Base-by-base conservation (phyloP, 345 rosid species). In the Ailanthus altissimus region DNA sequence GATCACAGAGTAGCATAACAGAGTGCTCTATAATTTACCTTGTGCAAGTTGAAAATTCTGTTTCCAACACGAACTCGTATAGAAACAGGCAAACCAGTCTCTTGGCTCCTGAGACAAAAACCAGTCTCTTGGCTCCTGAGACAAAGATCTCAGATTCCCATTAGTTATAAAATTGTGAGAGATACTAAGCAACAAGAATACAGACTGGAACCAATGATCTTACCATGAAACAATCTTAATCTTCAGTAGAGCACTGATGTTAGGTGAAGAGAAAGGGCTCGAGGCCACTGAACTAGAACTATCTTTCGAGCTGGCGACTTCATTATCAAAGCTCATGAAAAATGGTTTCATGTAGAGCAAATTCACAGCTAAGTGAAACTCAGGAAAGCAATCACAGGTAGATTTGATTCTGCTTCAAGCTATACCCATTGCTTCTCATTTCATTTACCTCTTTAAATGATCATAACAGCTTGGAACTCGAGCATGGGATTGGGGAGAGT, bases 61-160 rank as follows among this genome's bases (percentile, higher is more conserved):
- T 84, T 75, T 8, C 84, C 84, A 20, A 87, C 78, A 45, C 84
- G 88, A 74, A 91, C 89, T 1, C 80, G 81, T 43, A 84, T 58
- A 1, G 92, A 81, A 70, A 85, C 85, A 62, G 93, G 92, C 75
- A 88, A 82, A 46, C 94, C 88, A 0, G 94, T 90, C 82, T 90
- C 91, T 67, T 87, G 89, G n/a, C n/a, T n/a, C n/a, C n/a, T n/a
- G n/a, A n/a, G n/a, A n/a, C n/a, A n/a, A n/a, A 88, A 82, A 46
- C 94, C 88, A 0, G 94, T 90, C 82, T 90, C 91, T 67, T 87
- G 89, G 85, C 88, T 86, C 92, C 89, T 86, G 78, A 67, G 16
- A 64, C 58, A 82, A 50, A 50, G 78, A 18, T 58, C 61, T 67
- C 57, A n/a, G 18, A 59, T 0, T 58, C 21, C 32, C 74, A 62